A percentile compares a stretch with the other conserved stretches of the same genome.
These are phyloP conservation scores for Moricandia moricandioides DNA, from an alignment of 345 rosid genomes.

Conservation along the genomic window DNA sequence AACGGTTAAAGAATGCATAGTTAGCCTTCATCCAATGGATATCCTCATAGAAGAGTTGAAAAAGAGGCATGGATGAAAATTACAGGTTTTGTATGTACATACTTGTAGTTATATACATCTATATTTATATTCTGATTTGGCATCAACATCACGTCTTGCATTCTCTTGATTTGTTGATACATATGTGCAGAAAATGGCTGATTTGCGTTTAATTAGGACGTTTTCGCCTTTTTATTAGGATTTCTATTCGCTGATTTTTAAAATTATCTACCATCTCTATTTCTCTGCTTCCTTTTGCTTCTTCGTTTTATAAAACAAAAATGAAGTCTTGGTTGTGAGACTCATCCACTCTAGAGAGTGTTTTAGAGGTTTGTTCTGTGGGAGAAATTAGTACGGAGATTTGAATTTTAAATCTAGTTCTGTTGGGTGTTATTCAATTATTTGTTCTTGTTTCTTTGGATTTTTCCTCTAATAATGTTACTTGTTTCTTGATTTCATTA, in stretches of 20 bases:
- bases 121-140: not conserved
- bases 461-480: not conserved
- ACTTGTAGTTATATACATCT: too few species aligned
- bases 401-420: not conserved
- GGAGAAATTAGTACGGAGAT: not conserved
- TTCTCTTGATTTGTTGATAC: constrained; percentile 23
- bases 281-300: constrained; percentile 8
- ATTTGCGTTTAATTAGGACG: not conserved
- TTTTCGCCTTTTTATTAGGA: constrained; percentile 6
- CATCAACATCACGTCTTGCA: not conserved
- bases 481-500: too few species aligned
- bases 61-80: constrained; percentile 50
- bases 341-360: not conserved
- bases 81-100: constrained; percentile 29
- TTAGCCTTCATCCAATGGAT: constrained; percentile 71
- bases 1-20: constrained; percentile 44
- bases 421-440: not conserved
- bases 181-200: constrained; percentile 19
- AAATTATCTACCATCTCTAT: not conserved
- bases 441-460: not conserved
- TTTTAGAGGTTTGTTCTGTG: constrained; percentile 1
- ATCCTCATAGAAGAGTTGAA: constrained; percentile 56
- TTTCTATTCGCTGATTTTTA: not conserved
- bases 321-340: not conserved
- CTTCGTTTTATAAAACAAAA: not conserved